Evolutionary conservation across 2,329 filamentous ascomycete species (phyloP), one percentile per base, ranked within the genome.

Genomic region (Trichoderma endophyticum): DNA sequence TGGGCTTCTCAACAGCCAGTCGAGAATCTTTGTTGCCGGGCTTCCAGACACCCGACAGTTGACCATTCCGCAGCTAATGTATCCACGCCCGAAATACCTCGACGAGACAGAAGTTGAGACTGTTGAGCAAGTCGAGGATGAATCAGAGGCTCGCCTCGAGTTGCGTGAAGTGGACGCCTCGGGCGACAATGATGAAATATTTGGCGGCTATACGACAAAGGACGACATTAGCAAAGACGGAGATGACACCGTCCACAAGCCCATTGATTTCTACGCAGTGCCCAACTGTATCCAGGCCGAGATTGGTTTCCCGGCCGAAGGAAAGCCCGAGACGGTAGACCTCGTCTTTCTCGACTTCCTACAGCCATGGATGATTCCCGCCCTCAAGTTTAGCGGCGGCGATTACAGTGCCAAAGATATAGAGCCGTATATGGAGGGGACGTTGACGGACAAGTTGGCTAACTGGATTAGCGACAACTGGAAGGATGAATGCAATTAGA

Each of bases 271-370:
- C 79, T 95, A 95, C 81, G 80, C 83, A 2, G 89, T 95, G 6
- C 95, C 96, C 7, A 98, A 98, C 80, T 93, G 91, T 79, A 89
- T 99, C 71, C 92, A 95, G 79, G 84, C 91, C 1, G 82, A 88
- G 72, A 87, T 92, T 75, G 84, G 81, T 1, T 92, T 97, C 76
- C 86, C 90, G 2, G 76, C 81, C 11, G 82, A 80, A 6, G 85
- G 79, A 6, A 84, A 88, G 18, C 93, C 93, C 0, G 88, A 92
- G 67, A 91, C 82, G 0, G 94, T 99, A 1, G 95, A 98, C 80
- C 80, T 99, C 8, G 90, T 98, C 15, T 99, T 97, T 79, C 89
- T 97, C 72, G 94, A 97, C 79, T 99, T 98, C 80, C 90, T 98
- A 43, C 88, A 96, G 81, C 90, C 90, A 11, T 97, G 92, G 88